Conservation (phyloP, 805 yeast genomes). For the Metschnikowia corniflorae region DNA sequence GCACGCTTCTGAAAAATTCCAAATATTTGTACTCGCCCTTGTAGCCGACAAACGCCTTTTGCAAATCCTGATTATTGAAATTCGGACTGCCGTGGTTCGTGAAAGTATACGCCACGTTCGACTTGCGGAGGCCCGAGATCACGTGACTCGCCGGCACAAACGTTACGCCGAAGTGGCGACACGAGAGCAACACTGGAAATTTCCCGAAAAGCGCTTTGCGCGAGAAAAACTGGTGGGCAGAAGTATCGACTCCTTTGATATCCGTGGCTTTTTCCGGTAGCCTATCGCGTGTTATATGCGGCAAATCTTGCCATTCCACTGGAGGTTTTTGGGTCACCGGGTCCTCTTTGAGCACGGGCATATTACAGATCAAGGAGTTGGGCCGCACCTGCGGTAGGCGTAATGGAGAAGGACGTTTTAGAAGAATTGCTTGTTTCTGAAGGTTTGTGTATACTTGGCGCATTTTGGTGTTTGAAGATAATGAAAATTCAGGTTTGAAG, state of each 20-base stretch:
- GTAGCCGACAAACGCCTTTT: slow-evolving; percentile 21
- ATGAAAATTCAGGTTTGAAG: too few species aligned
- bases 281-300: slow-evolving; percentile 12
- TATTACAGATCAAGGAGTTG: slow-evolving; percentile 3
- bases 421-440: neutral
- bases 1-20: slow-evolving; percentile 23
- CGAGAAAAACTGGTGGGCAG: slow-evolving; percentile 17
- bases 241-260: slow-evolving; percentile 33
- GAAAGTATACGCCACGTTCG: slow-evolving; percentile 36
- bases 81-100: slow-evolving; percentile 26
- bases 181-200: slow-evolving; percentile 18
- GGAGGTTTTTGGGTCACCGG: slow-evolving; percentile 5
- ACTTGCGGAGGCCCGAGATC: slow-evolving; percentile 30
- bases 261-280: slow-evolving; percentile 31
- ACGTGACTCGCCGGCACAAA: slow-evolving; percentile 31
- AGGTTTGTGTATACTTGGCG: slow-evolving; percentile 2
- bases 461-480: neutral
- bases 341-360: slow-evolving; percentile 1
- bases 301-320: slow-evolving; percentile 9
- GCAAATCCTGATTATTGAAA: slow-evolving; percentile 26
- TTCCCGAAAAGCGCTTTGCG: slow-evolving; percentile 8
- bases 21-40: slow-evolving; percentile 25
- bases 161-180: slow-evolving; percentile 23
- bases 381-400: slow-evolving; percentile 1
- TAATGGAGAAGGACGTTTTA: neutral